A percentile compares a stretch with the other conserved stretches of the same genome.
Conservation (phyloP, 2,329 filamentous ascomycete species). For the Colletotrichum filicis region DNA sequence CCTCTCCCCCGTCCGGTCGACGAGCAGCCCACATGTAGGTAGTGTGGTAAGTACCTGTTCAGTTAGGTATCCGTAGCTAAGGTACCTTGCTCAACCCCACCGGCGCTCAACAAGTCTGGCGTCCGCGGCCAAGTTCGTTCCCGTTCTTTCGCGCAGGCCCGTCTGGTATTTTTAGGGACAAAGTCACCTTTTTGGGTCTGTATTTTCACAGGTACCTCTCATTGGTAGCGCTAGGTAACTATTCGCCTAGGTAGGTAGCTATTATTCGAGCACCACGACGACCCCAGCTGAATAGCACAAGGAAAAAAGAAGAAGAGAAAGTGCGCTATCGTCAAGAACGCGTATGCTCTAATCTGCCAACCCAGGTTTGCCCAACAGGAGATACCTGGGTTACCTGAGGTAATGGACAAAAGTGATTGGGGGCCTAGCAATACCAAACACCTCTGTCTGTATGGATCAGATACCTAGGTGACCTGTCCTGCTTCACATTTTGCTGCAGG, state of each 20-base stretch:
- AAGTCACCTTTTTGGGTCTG: background rate
- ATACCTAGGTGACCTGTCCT: background rate
- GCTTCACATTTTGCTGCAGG: constrained; percentile 6
- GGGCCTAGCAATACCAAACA: background rate
- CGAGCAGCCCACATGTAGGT: background rate
- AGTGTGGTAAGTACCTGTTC: too few relatives aligned
- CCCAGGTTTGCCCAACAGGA: background rate
- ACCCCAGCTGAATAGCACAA: background rate
- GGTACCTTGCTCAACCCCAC: constrained; percentile 7
- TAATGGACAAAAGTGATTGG: background rate
- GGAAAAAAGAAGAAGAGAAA: background rate
- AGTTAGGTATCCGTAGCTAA: background rate
- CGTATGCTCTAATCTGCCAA: background rate
- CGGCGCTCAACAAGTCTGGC: constrained; percentile 25
- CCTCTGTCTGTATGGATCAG: background rate
- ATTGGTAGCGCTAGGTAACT: background rate
- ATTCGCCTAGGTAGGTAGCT: background rate
- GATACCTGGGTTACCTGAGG: background rate
- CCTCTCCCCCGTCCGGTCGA: background rate
- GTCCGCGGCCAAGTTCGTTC: constrained; percentile 24
- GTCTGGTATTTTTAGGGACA: background rate
- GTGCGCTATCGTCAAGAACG: background rate
- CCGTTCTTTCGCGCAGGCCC: background rate
- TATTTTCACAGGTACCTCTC: background rate
- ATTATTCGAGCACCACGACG: background rate